A percentile compares a stretch with the other conserved stretches of the same genome.
Conservation (phyloP, 1,284 basidiomycete species). For the Cutaneotrichosporon cutaneum region DNA sequence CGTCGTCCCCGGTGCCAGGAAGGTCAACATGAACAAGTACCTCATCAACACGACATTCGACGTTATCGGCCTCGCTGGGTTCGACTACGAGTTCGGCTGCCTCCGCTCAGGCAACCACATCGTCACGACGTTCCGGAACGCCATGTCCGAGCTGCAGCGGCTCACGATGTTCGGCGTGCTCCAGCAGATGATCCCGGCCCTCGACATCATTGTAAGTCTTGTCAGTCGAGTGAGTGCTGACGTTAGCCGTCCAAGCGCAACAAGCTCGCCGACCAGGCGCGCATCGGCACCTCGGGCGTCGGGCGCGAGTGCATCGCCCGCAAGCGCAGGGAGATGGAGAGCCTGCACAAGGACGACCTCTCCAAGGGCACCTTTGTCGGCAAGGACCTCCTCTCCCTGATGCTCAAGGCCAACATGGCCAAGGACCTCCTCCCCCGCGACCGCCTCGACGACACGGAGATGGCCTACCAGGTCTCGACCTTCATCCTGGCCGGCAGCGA, state of each 20-base stretch:
- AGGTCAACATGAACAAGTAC: conserved; percentile 21
- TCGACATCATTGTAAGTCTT: conserved; percentile 51
- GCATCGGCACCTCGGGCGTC: conserved; percentile 4
- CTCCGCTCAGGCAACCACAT: conserved; percentile 33
- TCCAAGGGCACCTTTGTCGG: conserved; percentile 54
- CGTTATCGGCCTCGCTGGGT: conserved; percentile 66
- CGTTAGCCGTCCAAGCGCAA: conserved; percentile 12
- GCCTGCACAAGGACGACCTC: conserved; percentile 35
- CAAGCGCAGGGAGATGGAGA: conserved; percentile 10
- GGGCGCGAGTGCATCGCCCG: not conserved
- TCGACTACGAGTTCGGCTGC: conserved; percentile 59
- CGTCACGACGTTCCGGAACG: conserved; percentile 52
- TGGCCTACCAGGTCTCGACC: conserved; percentile 73
- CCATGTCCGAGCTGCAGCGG: conserved; percentile 10
- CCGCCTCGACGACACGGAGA: conserved; percentile 64
- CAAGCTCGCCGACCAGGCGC: conserved; percentile 6
- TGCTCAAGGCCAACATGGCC: conserved; percentile 61
- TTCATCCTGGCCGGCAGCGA: conserved; percentile 68
- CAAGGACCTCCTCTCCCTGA: conserved; percentile 52
- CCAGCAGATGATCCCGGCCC: conserved; percentile 48
- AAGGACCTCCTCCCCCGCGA: conserved; percentile 59
- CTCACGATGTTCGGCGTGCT: conserved; percentile 56
- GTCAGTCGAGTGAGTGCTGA: conserved; percentile 26
- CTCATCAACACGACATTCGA: conserved; percentile 61
- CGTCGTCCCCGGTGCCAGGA: conserved; percentile 19